Base-by-base conservation (phyloP, 2,329 filamentous ascomycete genomes). In the Colletotrichum sp. region DNA sequence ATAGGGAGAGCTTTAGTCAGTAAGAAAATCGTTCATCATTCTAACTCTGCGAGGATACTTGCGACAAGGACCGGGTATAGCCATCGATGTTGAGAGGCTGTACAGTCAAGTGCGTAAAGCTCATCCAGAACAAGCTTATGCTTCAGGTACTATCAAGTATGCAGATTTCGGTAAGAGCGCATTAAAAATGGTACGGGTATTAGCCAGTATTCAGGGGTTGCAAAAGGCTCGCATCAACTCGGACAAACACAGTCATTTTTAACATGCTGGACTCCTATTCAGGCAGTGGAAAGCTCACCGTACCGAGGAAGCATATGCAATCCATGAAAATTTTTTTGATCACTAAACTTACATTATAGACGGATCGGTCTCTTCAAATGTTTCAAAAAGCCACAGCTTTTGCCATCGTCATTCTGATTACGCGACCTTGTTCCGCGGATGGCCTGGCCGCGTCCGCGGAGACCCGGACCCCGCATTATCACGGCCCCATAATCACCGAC, bases 341-440 rank as follows among this genome's bases (percentile, higher is more conserved):
- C 10, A 52, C 4, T 52, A 52, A 52, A 52, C 44, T 13, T 52
- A 22, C n/a, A 1, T 7, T 52, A 22, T 22, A 13, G 6, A 52
- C 2, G 10, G 2, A 52, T 4, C 0, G n/a, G n/a, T 52, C 2
- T 52, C 6, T 0, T 52, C 6, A 12, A n/a, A 13, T 22, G 44
- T 52, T 52, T 52, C 44, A 52, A 22, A 48, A 22, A 13, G n/a
- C n/a, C n/a, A 13, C 1, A 22, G 44, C 44, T 13, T 52, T 52
- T 22, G 44, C n/a, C 7, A 22, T 9, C 44, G 44, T 22, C 44
- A 52, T 52, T 52, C n/a, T 52, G 44, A 52, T 22, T 52, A 52
- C 44, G 44, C 22, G 44, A 52, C 44, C 44, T 5, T 22, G 10
- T 52, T 22, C n/a, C 44, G 44, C 44, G n/a, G 44, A 13, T 2